These are phyloP conservation scores for Nicotiana noctiflora DNA, from an alignment of 257 asterid genomes.

Conservation along the genomic window DNA sequence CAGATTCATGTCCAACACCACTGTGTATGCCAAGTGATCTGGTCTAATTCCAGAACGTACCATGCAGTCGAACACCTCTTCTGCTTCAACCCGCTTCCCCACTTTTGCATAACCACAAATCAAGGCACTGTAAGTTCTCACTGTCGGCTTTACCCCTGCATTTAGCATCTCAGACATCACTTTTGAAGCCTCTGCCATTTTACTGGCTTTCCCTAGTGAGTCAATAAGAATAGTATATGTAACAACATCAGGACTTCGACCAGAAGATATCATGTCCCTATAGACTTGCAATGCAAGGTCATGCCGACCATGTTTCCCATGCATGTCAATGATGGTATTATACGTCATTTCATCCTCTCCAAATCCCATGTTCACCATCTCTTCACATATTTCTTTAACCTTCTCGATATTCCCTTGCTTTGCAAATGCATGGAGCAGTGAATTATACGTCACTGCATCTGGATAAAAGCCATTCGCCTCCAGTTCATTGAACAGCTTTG, in stretches of 20 bases:
- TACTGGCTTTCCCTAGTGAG: conserved; percentile 79
- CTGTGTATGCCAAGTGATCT: conserved; percentile 73
- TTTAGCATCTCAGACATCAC: conserved; percentile 91
- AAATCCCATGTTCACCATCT: conserved; percentile 80
- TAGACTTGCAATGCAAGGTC: conserved; percentile 67
- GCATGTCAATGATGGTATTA: conserved; percentile 75
- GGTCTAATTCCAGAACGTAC: conserved; percentile 76
- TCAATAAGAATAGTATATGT: conserved; percentile 91
- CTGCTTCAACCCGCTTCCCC: conserved; percentile 69
- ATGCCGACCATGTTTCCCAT: conserved; percentile 70
- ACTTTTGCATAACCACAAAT: conserved; percentile 90
- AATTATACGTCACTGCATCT: conserved; percentile 90
- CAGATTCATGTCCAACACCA: conserved; percentile 72
- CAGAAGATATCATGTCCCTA: conserved; percentile 61
- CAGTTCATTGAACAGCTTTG: conserved; percentile 62
- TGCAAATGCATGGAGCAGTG: conserved; percentile 83
- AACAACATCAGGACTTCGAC: conserved; percentile 82
- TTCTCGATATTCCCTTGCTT: conserved; percentile 71
- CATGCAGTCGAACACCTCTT: conserved; percentile 70
- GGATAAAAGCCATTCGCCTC: conserved; percentile 62
- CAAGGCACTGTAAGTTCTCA: conserved; percentile 87
- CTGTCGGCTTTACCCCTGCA: conserved; percentile 61
- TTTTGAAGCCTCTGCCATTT: conserved; percentile 68
- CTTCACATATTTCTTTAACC: conserved; percentile 65
- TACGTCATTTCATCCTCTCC: conserved; percentile 89